phyloP scores from a whole-genome alignment of 2,329 filamentous ascomycete species.

The Penicillium psychrosexuale region DNA sequence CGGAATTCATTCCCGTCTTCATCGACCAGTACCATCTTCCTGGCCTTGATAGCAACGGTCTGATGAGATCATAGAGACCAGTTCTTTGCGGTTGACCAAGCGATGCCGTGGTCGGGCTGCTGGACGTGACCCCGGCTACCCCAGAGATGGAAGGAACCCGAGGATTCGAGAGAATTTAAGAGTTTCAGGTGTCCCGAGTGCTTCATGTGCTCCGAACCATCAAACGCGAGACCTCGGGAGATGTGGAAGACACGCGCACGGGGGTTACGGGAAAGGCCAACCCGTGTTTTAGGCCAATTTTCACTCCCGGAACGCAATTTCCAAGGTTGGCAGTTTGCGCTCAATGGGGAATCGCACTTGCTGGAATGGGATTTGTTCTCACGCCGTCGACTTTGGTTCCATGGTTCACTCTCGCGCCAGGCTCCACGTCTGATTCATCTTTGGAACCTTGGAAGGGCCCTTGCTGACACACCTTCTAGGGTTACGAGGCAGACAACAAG shows the following conservation, averaged over 20 bases:
- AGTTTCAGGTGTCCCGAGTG: not conserved
- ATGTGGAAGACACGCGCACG: slow-evolving; percentile 25
- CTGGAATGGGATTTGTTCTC: not conserved
- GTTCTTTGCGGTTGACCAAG: not conserved
- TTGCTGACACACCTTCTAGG: slow-evolving; percentile 48
- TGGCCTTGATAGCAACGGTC: not conserved
- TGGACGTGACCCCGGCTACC: not conserved
- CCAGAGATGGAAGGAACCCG: not conserved
- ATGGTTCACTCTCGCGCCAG: slow-evolving; percentile 35
- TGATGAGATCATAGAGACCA: not conserved
- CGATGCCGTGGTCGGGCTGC: not conserved
- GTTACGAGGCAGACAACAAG: slow-evolving; percentile 68
- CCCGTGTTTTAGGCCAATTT: slow-evolving; percentile 18
- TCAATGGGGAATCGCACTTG: not conserved
- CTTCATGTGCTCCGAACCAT: not conserved
- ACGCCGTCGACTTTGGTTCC: slow-evolving; percentile 37
- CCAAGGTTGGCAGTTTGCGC: not conserved
- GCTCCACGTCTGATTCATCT: slow-evolving; percentile 16
- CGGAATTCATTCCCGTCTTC: not conserved
- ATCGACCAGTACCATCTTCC: not conserved
- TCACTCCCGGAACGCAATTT: not conserved
- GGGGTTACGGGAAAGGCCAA: slow-evolving; percentile 20
- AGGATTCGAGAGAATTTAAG: not conserved
- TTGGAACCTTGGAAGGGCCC: not conserved
- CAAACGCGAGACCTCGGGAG: not conserved